These are phyloP conservation scores for Amanita fuliginea DNA, from an alignment of 768 basidiomycete genomes.

Conservation along the genomic window DNA sequence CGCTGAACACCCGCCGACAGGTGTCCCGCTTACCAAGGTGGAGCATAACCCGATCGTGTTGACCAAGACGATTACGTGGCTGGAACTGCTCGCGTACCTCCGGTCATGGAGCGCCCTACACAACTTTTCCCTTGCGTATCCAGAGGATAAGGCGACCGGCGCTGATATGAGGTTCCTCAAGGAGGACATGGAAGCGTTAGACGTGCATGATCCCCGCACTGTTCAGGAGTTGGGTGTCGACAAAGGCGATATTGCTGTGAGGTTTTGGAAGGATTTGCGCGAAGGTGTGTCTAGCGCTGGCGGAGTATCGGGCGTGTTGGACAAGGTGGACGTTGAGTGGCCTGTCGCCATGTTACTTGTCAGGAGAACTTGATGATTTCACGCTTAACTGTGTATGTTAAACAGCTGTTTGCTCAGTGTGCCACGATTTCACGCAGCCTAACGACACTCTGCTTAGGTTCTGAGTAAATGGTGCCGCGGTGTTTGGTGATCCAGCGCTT, in stretches of 20 bases:
- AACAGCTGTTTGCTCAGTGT: too few species aligned
- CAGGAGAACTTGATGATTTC: constrained; percentile 15
- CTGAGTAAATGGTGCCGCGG: too few species aligned
- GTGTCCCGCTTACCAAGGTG: constrained; percentile 18
- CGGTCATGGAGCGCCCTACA: constrained; percentile 63
- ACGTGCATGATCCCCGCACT: constrained; percentile 9
- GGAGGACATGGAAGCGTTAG: neutral
- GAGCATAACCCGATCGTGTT: constrained; percentile 37
- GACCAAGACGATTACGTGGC: constrained; percentile 47
- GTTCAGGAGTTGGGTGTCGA: constrained; percentile 14
- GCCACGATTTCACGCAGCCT: too few species aligned
- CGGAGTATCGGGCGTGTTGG: constrained; percentile 23
- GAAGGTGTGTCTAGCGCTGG: constrained; percentile 20
- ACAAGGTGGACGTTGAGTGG: constrained; percentile 37
- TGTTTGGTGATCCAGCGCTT: too few species aligned
- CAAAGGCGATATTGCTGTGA: constrained; percentile 48
- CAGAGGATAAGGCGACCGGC: constrained; percentile 34
- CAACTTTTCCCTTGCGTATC: constrained; percentile 51
- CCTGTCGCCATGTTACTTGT: constrained; percentile 34
- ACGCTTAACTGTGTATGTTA: too few species aligned
- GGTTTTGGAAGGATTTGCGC: constrained; percentile 49
- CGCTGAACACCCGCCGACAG: constrained; percentile 21
- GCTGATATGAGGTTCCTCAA: constrained; percentile 23
- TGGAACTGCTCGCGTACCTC: constrained; percentile 55
- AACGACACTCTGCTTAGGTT: too few species aligned